Conservation (phyloP, 139 green algal genomes). For the Pycnococcus provasolii region DNA sequence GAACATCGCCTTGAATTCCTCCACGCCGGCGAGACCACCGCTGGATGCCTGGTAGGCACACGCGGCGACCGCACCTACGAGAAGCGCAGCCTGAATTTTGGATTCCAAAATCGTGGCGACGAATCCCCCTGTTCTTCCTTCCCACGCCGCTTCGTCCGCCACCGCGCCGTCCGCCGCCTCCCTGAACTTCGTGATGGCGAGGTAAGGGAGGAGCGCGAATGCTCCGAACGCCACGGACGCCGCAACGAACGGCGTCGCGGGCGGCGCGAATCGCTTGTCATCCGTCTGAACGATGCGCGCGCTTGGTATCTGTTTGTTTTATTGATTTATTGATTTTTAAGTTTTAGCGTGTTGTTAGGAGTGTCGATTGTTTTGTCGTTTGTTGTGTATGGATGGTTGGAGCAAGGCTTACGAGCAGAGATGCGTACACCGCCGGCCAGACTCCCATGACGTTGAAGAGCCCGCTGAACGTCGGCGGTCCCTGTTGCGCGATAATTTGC, state of each 20-base stretch:
- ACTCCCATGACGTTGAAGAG: constrained; percentile 30
- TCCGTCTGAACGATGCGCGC: too few species aligned
- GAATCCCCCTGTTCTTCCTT: not conserved
- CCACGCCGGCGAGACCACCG: too few species aligned
- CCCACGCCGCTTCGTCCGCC: too few species aligned
- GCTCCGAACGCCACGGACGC: constrained; percentile 7
- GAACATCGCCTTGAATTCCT: not conserved
- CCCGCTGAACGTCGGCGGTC: constrained; percentile 10
- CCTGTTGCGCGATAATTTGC: not conserved
- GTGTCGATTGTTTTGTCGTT: too few species aligned
- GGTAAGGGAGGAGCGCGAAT: constrained; percentile 25
- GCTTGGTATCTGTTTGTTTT: too few species aligned
- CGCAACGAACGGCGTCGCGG: constrained; percentile 17
- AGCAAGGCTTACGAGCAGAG: constrained; percentile 1
- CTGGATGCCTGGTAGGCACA: not conserved
- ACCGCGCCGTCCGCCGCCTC: not conserved
- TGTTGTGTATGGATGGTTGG: too few species aligned
- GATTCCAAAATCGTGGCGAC: not conserved
- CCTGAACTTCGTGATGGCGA: constrained; percentile 10
- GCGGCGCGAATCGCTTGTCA: not conserved
- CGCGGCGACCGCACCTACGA: too few species aligned
- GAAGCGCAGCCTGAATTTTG: not conserved
- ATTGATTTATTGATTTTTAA: too few species aligned
- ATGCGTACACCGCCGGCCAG: constrained; percentile 15
- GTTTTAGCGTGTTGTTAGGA: too few species aligned